phyloP scores from a whole-genome alignment of 2,329 filamentous ascomycete genomes.

The Anisogramma anomala region DNA sequence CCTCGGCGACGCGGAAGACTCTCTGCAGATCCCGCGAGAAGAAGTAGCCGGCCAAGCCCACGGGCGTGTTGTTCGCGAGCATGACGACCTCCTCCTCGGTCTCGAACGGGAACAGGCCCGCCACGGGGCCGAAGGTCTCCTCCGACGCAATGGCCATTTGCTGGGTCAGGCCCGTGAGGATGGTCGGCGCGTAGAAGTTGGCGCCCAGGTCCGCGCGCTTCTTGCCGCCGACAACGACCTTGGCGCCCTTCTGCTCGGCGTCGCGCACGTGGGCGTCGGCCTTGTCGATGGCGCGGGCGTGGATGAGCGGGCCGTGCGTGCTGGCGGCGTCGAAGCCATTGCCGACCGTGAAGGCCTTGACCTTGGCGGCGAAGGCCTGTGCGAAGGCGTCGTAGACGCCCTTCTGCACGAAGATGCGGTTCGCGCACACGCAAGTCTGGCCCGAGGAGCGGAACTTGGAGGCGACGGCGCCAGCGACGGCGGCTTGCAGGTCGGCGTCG shows the following conservation, averaged over 20 bases:
- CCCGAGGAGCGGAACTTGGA: constrained; percentile 92
- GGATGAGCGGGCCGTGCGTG: constrained; percentile 77
- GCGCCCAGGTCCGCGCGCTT: constrained; percentile 60
- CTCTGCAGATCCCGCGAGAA: constrained; percentile 57
- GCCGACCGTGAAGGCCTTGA: constrained; percentile 64
- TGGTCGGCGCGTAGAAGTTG: constrained; percentile 85
- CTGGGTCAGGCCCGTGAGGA: constrained; percentile 73
- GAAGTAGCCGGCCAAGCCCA: constrained; percentile 91
- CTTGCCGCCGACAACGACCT: constrained; percentile 64
- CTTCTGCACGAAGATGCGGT: constrained; percentile 68
- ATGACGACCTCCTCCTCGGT: constrained; percentile 80
- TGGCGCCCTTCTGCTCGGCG: constrained; percentile 64
- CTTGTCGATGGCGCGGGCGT: constrained; percentile 69
- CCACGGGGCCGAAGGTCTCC: constrained; percentile 93
- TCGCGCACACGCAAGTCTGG: constrained; percentile 89
- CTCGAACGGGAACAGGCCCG: constrained; percentile 77
- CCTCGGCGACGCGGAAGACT: constrained; percentile 51
- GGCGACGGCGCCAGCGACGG: constrained; percentile 69
- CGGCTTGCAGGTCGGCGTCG: constrained; percentile 77
- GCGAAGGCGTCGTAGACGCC: constrained; percentile 70
- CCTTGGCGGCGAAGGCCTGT: constrained; percentile 56
- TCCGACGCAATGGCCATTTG: constrained; percentile 78
- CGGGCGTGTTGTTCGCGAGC: constrained; percentile 69
- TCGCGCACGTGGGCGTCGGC: constrained; percentile 71
- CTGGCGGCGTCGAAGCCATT: constrained; percentile 57